Percentiles rank a stretch among this genome's conserved stretches.
These are phyloP conservation scores for Tuber aestivum DNA, from an alignment of 495 filamentous ascomycete species.

Conservation along the genomic window DNA sequence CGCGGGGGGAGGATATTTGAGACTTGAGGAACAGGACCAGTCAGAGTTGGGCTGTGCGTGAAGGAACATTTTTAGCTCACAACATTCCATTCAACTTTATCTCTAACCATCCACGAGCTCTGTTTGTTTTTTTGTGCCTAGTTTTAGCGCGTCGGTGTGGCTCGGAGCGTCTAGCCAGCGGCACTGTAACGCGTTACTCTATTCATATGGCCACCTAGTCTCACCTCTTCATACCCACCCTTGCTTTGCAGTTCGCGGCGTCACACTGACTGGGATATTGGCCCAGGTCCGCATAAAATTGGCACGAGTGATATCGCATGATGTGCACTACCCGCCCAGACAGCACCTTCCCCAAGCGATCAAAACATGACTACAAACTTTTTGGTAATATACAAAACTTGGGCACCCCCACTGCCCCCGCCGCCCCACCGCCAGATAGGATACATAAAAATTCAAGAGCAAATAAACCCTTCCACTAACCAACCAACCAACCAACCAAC, in stretches of 20 bases:
- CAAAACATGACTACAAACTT: neutral
- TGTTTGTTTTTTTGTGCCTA: neutral
- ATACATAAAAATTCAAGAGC: neutral
- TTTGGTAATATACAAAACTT: neutral
- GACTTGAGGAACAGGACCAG: neutral
- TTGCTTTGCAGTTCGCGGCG: neutral
- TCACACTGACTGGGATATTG: neutral
- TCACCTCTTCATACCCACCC: neutral
- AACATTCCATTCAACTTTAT: neutral
- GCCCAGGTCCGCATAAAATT: neutral
- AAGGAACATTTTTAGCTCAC: neutral
- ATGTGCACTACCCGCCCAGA: neutral
- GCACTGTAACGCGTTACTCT: neutral
- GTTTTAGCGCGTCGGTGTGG: neutral
- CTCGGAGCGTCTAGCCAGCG: neutral
- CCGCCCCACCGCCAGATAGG: neutral
- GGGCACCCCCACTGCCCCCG: neutral
- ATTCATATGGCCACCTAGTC: neutral
- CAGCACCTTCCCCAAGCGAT: neutral
- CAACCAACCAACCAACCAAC: neutral
- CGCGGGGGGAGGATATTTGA: neutral
- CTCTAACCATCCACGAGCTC: neutral
- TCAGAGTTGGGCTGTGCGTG: neutral
- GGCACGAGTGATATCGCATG: neutral
- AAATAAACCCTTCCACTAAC: neutral